phyloP scores from a whole-genome alignment of 371 early-diverging fungal species.

The Mucor irregularis region DNA sequence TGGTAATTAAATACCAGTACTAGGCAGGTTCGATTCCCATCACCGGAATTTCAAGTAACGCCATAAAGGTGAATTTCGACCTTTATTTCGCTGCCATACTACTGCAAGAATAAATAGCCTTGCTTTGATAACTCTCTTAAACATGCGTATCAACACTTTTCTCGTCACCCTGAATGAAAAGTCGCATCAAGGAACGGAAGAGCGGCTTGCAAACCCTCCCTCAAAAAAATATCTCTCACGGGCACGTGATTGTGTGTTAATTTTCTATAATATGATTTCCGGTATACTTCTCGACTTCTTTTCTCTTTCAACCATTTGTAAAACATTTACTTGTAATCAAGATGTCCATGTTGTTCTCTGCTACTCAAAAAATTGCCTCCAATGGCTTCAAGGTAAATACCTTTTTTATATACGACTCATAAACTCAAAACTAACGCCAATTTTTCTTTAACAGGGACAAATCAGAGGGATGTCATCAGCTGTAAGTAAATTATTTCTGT shows the following conservation, averaged over 20 bases:
- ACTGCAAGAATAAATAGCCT: too few species aligned
- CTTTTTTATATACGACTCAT: neutral
- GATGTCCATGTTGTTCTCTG: neutral
- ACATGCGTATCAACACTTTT: too few species aligned
- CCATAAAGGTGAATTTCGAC: too few species aligned
- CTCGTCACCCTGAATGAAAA: too few species aligned
- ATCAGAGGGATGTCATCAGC: slow-evolving; percentile 8
- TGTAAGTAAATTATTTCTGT: neutral
- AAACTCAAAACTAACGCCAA: neutral
- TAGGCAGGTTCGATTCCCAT: too few species aligned
- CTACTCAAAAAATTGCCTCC: neutral
- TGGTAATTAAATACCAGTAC: too few species aligned
- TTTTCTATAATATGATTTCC: neutral
- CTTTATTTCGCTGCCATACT: too few species aligned
- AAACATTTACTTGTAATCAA: neutral
- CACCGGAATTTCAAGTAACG: too few species aligned
- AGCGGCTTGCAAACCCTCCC: too few species aligned
- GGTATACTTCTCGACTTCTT: neutral
- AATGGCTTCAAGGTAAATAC: slow-evolving; percentile 3
- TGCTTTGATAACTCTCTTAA: too few species aligned
- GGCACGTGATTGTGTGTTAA: slow-evolving; percentile 3
- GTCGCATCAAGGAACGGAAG: too few species aligned
- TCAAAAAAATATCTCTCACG: slow-evolving; percentile 3
- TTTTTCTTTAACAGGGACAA: neutral
- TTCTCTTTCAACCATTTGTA: neutral